These are phyloP conservation scores for Quercus aquifolioides DNA, from an alignment of 306 rosid species.

Conservation along the genomic window DNA sequence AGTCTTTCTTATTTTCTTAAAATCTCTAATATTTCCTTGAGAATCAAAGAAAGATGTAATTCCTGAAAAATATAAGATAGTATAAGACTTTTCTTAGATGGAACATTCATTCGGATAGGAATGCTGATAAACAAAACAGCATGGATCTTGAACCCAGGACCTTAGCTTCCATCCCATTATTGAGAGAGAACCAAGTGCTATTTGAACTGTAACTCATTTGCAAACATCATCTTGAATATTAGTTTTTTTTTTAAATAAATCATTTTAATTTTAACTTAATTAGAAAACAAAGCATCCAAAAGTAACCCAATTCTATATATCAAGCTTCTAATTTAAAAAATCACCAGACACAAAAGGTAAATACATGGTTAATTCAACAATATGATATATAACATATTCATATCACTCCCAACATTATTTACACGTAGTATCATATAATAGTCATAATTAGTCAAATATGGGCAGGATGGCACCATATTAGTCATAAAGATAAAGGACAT, in stretches of 20 bases:
- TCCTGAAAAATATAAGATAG: constrained; percentile 44
- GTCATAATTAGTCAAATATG: not conserved
- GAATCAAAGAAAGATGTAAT: constrained; percentile 80
- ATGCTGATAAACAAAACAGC: not conserved
- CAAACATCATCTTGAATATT: no score
- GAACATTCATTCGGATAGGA: not conserved
- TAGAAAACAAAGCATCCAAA: not conserved
- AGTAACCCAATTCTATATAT: not conserved
- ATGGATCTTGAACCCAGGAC: not conserved
- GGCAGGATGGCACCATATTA: not conserved
- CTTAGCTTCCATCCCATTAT: no score
- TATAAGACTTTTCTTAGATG: not conserved
- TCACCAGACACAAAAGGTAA: not conserved
- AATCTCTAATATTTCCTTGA: constrained; percentile 62
- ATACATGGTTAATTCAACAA: not conserved
- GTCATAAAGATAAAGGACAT: not conserved
- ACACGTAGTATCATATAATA: not conserved
- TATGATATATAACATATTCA: not conserved
- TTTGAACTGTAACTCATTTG: no score
- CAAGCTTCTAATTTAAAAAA: not conserved
- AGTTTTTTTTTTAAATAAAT: no score
- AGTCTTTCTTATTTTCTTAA: constrained; percentile 45
- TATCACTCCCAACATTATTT: not conserved
- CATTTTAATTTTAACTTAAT: no score
- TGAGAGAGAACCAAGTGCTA: no score